Evolutionary conservation across 78 protist species (phyloP).

Genomic region (Dictyostelium intermedium): DNA sequence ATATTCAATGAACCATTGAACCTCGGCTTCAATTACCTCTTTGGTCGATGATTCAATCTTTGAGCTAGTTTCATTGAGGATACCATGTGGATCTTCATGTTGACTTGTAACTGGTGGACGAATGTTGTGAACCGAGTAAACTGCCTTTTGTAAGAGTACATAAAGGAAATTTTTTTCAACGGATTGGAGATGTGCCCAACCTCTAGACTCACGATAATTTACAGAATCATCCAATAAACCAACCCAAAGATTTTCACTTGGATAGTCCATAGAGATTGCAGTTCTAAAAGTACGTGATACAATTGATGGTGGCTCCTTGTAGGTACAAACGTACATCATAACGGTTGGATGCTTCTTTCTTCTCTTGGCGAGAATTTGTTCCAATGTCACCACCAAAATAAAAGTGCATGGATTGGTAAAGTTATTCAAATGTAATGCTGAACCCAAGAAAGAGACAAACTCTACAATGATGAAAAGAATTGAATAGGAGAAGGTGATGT

Average conservation of each 20-base stretch:
- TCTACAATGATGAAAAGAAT: slow-evolving; percentile 49
- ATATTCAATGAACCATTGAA: slow-evolving; percentile 77
- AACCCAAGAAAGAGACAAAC: slow-evolving; percentile 56
- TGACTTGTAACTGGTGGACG: slow-evolving; percentile 38
- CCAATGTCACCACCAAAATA: slow-evolving; percentile 65
- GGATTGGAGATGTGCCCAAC: slow-evolving; percentile 79
- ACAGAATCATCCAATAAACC: slow-evolving; percentile 67
- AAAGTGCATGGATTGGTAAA: slow-evolving; percentile 79
- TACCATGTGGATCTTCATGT: slow-evolving; percentile 73
- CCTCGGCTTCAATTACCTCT: slow-evolving; percentile 67
- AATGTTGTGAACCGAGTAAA: slow-evolving; percentile 51
- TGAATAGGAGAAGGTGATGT: slow-evolving; percentile 6
- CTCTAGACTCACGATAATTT: slow-evolving; percentile 66
- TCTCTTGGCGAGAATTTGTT: slow-evolving; percentile 59
- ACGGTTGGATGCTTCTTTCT: slow-evolving; percentile 50
- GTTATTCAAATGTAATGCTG: slow-evolving; percentile 75
- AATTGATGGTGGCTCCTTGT: slow-evolving; percentile 77
- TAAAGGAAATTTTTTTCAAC: slow-evolving; percentile 76
- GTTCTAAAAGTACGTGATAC: slow-evolving; percentile 77
- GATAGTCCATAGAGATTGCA: slow-evolving; percentile 72
- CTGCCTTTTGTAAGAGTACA: slow-evolving; percentile 29
- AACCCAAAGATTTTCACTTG: slow-evolving; percentile 59
- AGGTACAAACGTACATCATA: slow-evolving; percentile 64
- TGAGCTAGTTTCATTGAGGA: slow-evolving; percentile 43
- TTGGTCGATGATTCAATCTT: slow-evolving; percentile 49